Base-by-base conservation (phyloP, 306 rosid genomes). In the Alnus rubra region DNA sequence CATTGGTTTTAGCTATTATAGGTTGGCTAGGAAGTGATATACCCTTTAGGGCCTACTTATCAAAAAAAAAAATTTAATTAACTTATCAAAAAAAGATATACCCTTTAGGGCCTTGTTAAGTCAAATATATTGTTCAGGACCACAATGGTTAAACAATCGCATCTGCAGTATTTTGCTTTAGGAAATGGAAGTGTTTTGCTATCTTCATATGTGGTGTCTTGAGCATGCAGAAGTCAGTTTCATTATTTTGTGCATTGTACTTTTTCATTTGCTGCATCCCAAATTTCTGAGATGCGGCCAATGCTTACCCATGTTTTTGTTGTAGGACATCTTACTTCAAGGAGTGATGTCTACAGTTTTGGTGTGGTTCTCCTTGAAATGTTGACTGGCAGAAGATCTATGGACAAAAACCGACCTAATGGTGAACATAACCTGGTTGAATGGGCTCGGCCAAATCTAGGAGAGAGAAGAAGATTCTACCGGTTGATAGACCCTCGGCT, bases 381-480 rank as follows among this genome's bases (percentile, higher is more conserved):
- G 98, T 72, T 94, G 78, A 84, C 89, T 0, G 98, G 98, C 59
- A 87, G 98, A 91, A 91, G 98, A 89, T 94, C 98, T 23, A 94
- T 94, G 98, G 98, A 94, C 82, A 94, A 94, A 86, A 88, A 92
- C 81, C 81, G 98, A 54, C 98, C 98, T 71, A 89, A 92, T 14
- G 98, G 98, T 7, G 97, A 94, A 62, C 98, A 94, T 76, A 94
- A 94, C 80, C 97, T 94, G 52, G 98, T 94, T 58, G 98, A 92
- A 81, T 94, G 98, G 98, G 97, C 98, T 78, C 91, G 98, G 72
- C 98, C 98, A 4, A 88, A 92, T 87, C 89, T 94, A n/a, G 93
- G 93, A 18, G 98, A 94, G 78, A 88, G 92, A 84, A 92, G 88
- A 81, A 91, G 92, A 80, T 94, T 94, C 91, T 92, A 94, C 78